Evolutionary conservation across 176 grass and related monocot species (phyloP), one percentile per base, ranked within the genome.

Genomic region (Carex scoparia): DNA sequence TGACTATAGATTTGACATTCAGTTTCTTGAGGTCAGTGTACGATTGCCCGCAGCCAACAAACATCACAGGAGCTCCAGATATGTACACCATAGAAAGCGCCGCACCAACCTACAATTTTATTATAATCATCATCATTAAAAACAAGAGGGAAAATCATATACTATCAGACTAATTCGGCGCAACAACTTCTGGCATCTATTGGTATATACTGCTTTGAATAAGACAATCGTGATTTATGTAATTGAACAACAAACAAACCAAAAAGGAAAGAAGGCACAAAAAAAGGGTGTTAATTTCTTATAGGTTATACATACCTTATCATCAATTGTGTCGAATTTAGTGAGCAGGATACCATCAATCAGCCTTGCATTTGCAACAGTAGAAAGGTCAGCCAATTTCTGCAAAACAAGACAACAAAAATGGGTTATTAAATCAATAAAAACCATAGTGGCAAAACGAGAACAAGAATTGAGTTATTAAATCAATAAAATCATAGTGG

Each of bases 11-110:
- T 82, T 94, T 97, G 49, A 94, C 91, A 0, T 94, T 94, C 78
- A 94, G 91, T 87, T 97, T 97, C 92, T 93, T 97, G 61, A 97
- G 91, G 86, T 97, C 95, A n/a, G 92, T 97, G 67, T 94, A 97
- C 4, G 95, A 97, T 84, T 94, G 95, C 5, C 92, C 92, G 15
- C 95, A 98, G 14, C 92, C 95, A 18, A 93, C 91, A 6, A 98
- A 98, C 95, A 94, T 94, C 42, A 98, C 95, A 0, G 95, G 95
- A 90, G 92, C 89, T 77, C 95, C 92, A 48, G 95, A 98, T 88
- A 98, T 89, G 74, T 94, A 98, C 33, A 98, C 95, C 95, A 93
- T 98, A 72, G 92, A 98, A 49, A 93, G 89, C 1, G 91, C 91
- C 0, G 92, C 95, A 86, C 89, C 95, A 33, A 98, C 95, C 95